These are phyloP conservation scores for Cylindrodendrum hubeiense DNA, from an alignment of 2,329 filamentous ascomycete genomes.

Conservation along the genomic window DNA sequence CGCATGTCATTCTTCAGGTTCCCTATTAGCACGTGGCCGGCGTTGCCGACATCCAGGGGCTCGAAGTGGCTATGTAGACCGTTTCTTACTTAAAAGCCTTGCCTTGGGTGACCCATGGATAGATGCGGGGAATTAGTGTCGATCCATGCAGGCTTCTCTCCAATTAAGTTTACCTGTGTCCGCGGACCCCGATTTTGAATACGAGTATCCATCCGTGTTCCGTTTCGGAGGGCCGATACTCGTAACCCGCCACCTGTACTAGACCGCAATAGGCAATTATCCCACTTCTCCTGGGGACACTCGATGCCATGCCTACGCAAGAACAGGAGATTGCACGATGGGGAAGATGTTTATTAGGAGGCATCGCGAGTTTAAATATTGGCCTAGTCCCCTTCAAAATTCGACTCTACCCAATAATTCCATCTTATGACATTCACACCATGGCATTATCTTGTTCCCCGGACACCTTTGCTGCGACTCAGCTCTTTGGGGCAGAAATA, in stretches of 20 bases:
- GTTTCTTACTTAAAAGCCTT: too few relatives aligned
- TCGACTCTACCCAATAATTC: background rate
- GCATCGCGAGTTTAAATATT: background rate
- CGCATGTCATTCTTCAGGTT: too few relatives aligned
- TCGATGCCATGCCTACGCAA: background rate
- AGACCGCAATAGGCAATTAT: background rate
- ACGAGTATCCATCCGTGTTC: background rate
- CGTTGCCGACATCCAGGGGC: too few relatives aligned
- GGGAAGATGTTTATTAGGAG: background rate
- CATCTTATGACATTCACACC: background rate
- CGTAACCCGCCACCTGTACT: background rate
- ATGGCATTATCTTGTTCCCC: background rate
- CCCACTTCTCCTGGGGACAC: too few relatives aligned
- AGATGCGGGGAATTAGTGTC: too few relatives aligned
- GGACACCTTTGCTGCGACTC: background rate
- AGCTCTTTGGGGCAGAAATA: background rate
- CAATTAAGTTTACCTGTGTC: too few relatives aligned
- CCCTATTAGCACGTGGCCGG: too few relatives aligned
- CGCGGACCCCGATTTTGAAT: background rate
- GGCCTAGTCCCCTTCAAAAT: background rate
- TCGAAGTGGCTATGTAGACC: too few relatives aligned
- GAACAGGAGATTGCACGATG: background rate
- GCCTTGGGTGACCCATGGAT: too few relatives aligned
- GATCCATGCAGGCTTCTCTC: too few relatives aligned
- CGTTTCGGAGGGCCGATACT: background rate